A percentile compares a stretch with the other conserved stretches of the same genome.
Evolutionary conservation across 306 rosid genomes (phyloP).

Genomic region (Macrotyloma uniflorum): DNA sequence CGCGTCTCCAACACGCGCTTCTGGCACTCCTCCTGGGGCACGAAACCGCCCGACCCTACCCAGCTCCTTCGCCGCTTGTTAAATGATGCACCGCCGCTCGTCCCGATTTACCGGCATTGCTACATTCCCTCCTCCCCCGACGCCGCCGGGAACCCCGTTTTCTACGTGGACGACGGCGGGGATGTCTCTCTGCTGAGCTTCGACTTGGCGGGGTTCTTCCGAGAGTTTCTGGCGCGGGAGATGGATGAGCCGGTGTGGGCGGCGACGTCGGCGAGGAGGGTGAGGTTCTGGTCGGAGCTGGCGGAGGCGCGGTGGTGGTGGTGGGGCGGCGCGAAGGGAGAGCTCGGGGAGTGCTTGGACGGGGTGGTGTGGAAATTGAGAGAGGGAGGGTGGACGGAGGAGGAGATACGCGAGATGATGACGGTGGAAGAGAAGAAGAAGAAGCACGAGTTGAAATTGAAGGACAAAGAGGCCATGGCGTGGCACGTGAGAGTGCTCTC

Average conservation of each 20-base stretch:
- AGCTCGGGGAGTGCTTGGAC: constrained; percentile 56
- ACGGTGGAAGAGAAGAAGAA: constrained; percentile 38
- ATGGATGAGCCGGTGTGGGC: constrained; percentile 73
- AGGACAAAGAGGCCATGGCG: constrained; percentile 31
- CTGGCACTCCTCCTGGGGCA: constrained; percentile 75
- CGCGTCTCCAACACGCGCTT: constrained; percentile 51
- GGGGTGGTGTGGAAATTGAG: constrained; percentile 58
- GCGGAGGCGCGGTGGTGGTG: constrained; percentile 53
- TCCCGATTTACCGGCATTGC: constrained; percentile 67
- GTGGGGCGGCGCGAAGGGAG: constrained; percentile 35
- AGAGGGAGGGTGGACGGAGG: constrained; percentile 88
- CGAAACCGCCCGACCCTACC: constrained; percentile 35
- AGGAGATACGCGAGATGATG: constrained; percentile 85
- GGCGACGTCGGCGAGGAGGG: constrained; percentile 49
- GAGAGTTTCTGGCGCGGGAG: constrained; percentile 38
- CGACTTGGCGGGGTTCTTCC: constrained; percentile 66
- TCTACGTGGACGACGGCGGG: constrained; percentile 53
- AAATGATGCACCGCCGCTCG: constrained; percentile 54
- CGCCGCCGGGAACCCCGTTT: constrained; percentile 71
- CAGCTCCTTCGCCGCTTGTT: constrained; percentile 31
- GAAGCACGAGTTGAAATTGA: neutral
- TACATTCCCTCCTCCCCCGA: constrained; percentile 59
- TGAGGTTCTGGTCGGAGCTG: constrained; percentile 74
- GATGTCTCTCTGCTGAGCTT: constrained; percentile 51
- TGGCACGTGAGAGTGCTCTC: constrained; percentile 55